Evolutionary conservation across 1,284 basidiomycete genomes (phyloP), one percentile per base, ranked within the genome.

Genomic region (Agroathelia rolfsii): DNA sequence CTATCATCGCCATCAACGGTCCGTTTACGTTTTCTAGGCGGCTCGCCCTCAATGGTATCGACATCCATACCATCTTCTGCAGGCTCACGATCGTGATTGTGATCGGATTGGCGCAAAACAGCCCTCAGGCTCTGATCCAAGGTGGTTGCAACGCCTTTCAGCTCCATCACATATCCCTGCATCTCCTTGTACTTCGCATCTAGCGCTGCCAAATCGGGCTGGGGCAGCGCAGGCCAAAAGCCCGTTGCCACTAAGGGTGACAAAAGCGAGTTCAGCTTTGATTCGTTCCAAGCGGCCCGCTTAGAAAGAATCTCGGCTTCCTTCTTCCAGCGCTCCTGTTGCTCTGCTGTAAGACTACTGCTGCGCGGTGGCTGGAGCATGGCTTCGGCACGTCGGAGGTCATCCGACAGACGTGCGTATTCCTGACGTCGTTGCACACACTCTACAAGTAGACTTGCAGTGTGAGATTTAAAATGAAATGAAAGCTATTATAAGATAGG

Each of bases 21-120:
- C 21, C 55, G 61, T 15, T 58, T 58, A 25, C 64, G 61, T 39
- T 67, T 65, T 16, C 45, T 36, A 15, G 62, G 59, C 10, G 53
- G 50, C 14, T 51, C 44, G 15, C 44, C 50, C 23, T 40, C 42
- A 8, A 30, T 39, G 2, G 36, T 21, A 34, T 39, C 41, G 24
- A 40, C 31, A 12, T 48, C 39, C 41, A 35, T 45, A 20, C 24
- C 23, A n/a, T 2, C 34, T 32, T 14, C 23, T 38, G 28, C 35
- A 21, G 9, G 32, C 30, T 33, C 23, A n/a, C 9, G 28, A 30
- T 20, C 42, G 12, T 32, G 26, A 3, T 28, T 28, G 17, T 23
- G n/a, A 2, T 36, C 33, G 8, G 27, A 31, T 42, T 39, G 5
- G 41, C 39, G 22, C 36, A 39, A 25, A 42, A 17, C n/a, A n/a